A percentile compares a stretch with the other conserved stretches of the same genome.
Evolutionary conservation across 371 early-diverging fungal genomes (phyloP).

Genomic region (Syncephalastrum contaminatum): DNA sequence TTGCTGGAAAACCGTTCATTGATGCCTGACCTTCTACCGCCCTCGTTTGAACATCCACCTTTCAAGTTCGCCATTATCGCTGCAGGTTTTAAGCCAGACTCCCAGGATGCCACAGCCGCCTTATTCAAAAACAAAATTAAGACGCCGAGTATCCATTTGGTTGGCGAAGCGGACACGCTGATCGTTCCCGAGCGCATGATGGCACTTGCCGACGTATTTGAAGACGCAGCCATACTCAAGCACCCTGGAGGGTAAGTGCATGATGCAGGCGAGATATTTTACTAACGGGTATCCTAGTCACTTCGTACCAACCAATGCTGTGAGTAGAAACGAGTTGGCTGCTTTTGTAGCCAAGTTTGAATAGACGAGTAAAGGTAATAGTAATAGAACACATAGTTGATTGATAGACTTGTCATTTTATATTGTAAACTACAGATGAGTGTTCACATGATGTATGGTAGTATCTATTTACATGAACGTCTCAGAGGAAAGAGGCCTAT

Average conservation of each 20-base stretch:
- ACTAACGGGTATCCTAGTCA: slow-evolving; percentile 40
- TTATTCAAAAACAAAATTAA: slow-evolving; percentile 43
- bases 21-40: slow-evolving; percentile 11
- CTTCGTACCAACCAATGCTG: slow-evolving; percentile 67
- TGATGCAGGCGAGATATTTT: background rate
- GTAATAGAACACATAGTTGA: background rate
- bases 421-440: slow-evolving; percentile 1
- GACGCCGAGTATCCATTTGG: slow-evolving; percentile 66
- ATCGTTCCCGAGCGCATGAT: slow-evolving; percentile 47
- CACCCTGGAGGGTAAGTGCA: slow-evolving; percentile 55
- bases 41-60: slow-evolving; percentile 42
- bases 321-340: slow-evolving; percentile 53
- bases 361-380: background rate
- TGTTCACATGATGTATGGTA: background rate
- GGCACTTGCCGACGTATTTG: slow-evolving; percentile 39
- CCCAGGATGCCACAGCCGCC: slow-evolving; percentile 30
- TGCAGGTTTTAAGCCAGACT: slow-evolving; percentile 56
- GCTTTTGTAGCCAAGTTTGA: slow-evolving; percentile 57
- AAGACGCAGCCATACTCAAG: slow-evolving; percentile 27
- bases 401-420: background rate
- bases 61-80: slow-evolving; percentile 62
- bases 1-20: slow-evolving; percentile 39
- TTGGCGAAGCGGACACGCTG: slow-evolving; percentile 60
- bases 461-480: background rate
- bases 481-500: slow-evolving; percentile 7